Base-by-base conservation (phyloP, 2,329 filamentous ascomycete genomes). In the Alternaria consortialis region DNA sequence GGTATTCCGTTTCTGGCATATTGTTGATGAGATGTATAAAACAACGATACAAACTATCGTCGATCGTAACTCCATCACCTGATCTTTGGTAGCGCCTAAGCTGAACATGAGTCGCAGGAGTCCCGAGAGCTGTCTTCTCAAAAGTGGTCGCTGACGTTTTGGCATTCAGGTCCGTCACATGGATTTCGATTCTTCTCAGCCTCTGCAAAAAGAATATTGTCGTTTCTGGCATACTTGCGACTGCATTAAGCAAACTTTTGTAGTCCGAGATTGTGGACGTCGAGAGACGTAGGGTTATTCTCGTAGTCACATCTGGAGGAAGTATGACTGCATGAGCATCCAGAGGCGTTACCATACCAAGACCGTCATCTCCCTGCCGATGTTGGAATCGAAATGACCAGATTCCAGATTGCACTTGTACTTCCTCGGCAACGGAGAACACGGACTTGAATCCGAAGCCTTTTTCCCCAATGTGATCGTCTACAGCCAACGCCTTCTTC, bases 321-420 rank as follows among this genome's bases (percentile, higher is more conserved):
- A 72, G 13, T 1, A 9, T 5, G 3, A 56, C 51, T 25, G 44
- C 56, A 4, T 66, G 46, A 42, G 71, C 61, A 52, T 74, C 70
- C 2, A 74, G 75, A 53, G 84, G 84, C 0, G 80, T 80, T 1
- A 86, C 80, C 84, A 86, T 87, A 1, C 84, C 84, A 36, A 86
- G 72, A 1, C 84, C 84, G 0, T 78, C 76, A 2, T 84, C 80
- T 0, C 78, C 81, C 23, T 32, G 50, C 1, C 53, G 56, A 57
- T 80, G 71, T n/a, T 72, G 44, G 46, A 80, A 81, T 2, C 57
- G 66, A 58, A 81, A 82, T 0, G 75, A 79, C 62, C 74, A 81
- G 1, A 70, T 25, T 1, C 74, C 76, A 0, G 80, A 82, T 52
- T 81, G 79, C 17, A 82, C 73, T n/a, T 75, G 69, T 9, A 80